Evolutionary conservation across 2,329 filamentous ascomycete genomes (phyloP).

Genomic region (Elsinoe perseae): DNA sequence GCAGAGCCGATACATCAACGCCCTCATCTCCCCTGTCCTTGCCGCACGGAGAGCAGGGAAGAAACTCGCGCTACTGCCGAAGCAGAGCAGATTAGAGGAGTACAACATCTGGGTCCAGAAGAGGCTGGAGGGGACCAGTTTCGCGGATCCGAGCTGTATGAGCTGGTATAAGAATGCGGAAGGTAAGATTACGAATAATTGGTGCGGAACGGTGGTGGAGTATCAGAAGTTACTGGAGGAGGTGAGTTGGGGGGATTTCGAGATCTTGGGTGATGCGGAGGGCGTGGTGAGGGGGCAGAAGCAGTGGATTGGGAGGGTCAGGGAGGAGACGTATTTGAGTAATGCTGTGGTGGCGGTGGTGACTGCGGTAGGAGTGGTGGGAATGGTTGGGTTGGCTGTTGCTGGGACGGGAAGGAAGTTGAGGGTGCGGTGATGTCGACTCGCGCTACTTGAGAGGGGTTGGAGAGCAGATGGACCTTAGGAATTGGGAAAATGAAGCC

Average conservation of each 20-base stretch:
- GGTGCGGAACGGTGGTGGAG: constrained; percentile 45
- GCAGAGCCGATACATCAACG: constrained; percentile 48
- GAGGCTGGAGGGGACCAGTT: constrained; percentile 38
- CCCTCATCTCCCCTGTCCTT: constrained; percentile 43
- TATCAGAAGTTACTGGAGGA: constrained; percentile 44
- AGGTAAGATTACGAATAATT: constrained; percentile 52
- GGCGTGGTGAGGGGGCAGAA: constrained; percentile 29
- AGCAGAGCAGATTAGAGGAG: constrained; percentile 30
- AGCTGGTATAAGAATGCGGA: constrained; percentile 51
- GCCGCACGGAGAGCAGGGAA: constrained; percentile 35
- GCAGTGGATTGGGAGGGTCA: constrained; percentile 36
- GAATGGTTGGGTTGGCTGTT: constrained; percentile 29
- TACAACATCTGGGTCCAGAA: constrained; percentile 44
- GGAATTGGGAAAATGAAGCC: too few species aligned
- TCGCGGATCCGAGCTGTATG: constrained; percentile 48
- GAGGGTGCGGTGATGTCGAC: constrained; percentile 13
- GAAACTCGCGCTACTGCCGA: constrained; percentile 42
- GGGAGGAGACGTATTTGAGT: constrained; percentile 39
- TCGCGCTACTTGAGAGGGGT: too few species aligned
- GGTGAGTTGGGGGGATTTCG: constrained; percentile 42
- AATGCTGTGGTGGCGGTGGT: constrained; percentile 32
- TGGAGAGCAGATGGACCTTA: too few species aligned
- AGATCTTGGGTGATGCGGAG: constrained; percentile 31
- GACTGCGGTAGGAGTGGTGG: constrained; percentile 31
- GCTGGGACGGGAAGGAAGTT: constrained; percentile 24